Percentiles rank a stretch among this genome's conserved stretches.
phyloP scores from a whole-genome alignment of 2,329 filamentous ascomycete genomes.

The Colletotrichum sp. region DNA sequence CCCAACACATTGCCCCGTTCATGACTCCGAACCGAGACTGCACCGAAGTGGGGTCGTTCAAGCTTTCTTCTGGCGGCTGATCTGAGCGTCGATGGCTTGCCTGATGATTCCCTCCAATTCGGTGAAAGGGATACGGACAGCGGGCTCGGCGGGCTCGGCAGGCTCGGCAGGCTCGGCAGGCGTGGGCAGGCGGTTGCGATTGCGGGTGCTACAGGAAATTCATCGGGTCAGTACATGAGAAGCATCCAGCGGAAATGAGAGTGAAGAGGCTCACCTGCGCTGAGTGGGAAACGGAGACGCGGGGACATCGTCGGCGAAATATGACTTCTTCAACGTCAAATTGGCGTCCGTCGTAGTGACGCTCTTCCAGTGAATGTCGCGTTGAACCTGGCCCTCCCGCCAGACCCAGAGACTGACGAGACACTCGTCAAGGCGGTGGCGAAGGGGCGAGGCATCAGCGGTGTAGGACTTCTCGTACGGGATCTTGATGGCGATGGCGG shows the following conservation, averaged over 20 bases:
- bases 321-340: background rate
- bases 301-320: background rate
- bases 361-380: background rate
- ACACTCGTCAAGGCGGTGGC: background rate
- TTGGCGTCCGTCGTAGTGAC: background rate
- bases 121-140: background rate
- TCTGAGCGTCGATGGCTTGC: background rate
- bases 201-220: background rate
- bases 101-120: background rate
- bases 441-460: background rate
- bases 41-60: background rate
- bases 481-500: background rate
- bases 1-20: background rate
- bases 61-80: background rate
- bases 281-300: background rate
- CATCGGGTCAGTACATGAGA: background rate
- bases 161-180: background rate
- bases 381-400: background rate
- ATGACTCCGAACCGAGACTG: background rate
- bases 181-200: background rate
- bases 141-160: background rate
- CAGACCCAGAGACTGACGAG: background rate
- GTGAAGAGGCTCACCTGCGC: slow-evolving; percentile 39
- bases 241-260: background rate
- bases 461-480: background rate